These are phyloP conservation scores for Acanthamoeba lenticulata DNA, from an alignment of 208 protist genomes.

Conservation along the genomic window DNA sequence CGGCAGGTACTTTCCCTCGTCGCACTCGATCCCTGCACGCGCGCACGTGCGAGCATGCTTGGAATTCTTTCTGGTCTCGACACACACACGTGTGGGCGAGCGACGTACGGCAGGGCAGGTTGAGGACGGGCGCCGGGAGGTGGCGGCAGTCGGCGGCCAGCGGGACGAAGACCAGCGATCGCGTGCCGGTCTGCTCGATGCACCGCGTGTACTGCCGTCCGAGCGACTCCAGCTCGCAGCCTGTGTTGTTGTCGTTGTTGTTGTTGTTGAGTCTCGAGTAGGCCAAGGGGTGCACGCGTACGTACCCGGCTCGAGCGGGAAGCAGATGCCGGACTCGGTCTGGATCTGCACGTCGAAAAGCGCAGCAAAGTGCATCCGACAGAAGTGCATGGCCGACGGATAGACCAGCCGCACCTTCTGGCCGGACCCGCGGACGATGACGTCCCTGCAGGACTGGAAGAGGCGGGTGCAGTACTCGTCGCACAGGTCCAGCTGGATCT, in stretches of 20 bases:
- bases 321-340: not conserved
- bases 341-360: slow-evolving; percentile 11
- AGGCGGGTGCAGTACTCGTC: slow-evolving; percentile 1
- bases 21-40: not conserved
- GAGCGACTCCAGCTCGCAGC: not conserved
- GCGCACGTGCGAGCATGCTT: too few relatives aligned
- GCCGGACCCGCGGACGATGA: not conserved
- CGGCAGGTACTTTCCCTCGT: not conserved
- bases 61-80: too few relatives aligned
- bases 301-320: not conserved
- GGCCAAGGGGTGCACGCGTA: not conserved
- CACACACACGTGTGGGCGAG: not conserved
- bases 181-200: not conserved
- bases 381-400: not conserved
- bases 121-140: not conserved
- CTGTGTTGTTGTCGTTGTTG: not conserved
- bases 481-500: slow-evolving; percentile 24
- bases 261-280: not conserved
- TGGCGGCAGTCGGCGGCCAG: not conserved
- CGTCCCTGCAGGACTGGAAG: not conserved
- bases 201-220: slow-evolving; percentile 32
- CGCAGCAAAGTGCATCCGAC: not conserved
- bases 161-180: not conserved
- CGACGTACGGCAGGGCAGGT: not conserved
- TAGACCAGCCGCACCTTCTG: not conserved